Percentiles rank a stretch among this genome's conserved stretches.
These are phyloP conservation scores for Geotrichum australiense DNA, from an alignment of 1,139 yeast species.

Conservation along the genomic window DNA sequence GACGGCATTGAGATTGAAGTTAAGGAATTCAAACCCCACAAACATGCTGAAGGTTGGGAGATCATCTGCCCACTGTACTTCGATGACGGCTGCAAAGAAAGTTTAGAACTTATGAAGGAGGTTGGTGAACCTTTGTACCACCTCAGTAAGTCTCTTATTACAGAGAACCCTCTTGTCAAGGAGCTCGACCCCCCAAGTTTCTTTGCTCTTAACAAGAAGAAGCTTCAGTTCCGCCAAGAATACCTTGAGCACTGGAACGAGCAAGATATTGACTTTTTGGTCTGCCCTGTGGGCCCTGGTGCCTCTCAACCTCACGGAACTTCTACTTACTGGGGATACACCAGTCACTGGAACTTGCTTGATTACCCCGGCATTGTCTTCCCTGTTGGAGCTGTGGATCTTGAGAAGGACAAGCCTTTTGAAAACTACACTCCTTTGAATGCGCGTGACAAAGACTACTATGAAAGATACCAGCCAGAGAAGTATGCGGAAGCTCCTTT, in stretches of 20 bases:
- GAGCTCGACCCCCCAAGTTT: constrained; percentile 29
- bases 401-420: constrained; percentile 34
- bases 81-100: constrained; percentile 45
- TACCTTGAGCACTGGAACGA: constrained; percentile 38
- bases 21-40: constrained; percentile 40
- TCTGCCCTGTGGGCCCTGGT: constrained; percentile 63
- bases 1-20: constrained; percentile 33
- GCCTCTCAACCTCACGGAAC: constrained; percentile 65
- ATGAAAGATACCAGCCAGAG: constrained; percentile 35
- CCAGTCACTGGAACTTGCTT: constrained; percentile 44
- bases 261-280: constrained; percentile 57
- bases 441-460: constrained; percentile 28
- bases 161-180: constrained; percentile 20
- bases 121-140: constrained; percentile 44
- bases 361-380: constrained; percentile 48
- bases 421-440: constrained; percentile 29
- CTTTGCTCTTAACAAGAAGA: constrained; percentile 34
- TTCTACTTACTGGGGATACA: constrained; percentile 61
- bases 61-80: constrained; percentile 39
- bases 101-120: constrained; percentile 27
- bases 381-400: constrained; percentile 47
- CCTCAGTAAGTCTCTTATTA: constrained; percentile 22
- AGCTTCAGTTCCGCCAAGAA: constrained; percentile 31
- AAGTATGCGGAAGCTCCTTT: constrained; percentile 40
- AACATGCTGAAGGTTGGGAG: constrained; percentile 35